Conservation (phyloP, 1,284 basidiomycete genomes). For the Serendipita sp. region DNA sequence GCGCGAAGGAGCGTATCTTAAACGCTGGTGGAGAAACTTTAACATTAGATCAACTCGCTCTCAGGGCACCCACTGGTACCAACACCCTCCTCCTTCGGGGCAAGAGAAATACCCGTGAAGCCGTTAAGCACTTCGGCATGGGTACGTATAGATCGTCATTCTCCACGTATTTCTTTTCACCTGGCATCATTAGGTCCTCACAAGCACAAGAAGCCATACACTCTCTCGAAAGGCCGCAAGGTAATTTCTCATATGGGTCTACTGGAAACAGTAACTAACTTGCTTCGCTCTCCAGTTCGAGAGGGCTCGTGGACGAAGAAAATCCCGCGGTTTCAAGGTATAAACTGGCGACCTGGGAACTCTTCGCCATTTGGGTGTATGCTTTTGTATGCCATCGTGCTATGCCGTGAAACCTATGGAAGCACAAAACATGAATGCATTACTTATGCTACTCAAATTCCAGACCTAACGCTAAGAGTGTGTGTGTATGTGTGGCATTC, state of each 20-base stretch:
- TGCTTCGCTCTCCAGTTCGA: conserved; percentile 45
- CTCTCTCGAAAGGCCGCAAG: conserved; percentile 91
- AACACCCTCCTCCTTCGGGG: conserved; percentile 92
- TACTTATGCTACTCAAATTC: neutral
- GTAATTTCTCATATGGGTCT: conserved; percentile 23
- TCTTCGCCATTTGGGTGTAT: neutral
- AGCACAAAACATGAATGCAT: neutral
- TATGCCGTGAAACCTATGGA: neutral
- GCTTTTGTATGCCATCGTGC: conserved; percentile 1
- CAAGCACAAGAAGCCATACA: conserved; percentile 91
- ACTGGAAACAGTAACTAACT: conserved; percentile 8
- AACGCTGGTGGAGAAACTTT: conserved; percentile 90
- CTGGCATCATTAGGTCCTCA: conserved; percentile 38
- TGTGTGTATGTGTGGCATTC: neutral
- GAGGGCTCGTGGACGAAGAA: conserved; percentile 84
- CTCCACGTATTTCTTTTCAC: conserved; percentile 22
- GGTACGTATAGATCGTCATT: conserved; percentile 30
- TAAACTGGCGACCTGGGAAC: conserved; percentile 27
- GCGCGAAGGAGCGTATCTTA: conserved; percentile 87
- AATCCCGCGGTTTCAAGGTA: conserved; percentile 82
- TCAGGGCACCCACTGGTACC: conserved; percentile 84
- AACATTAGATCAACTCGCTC: conserved; percentile 93
- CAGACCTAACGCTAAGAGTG: neutral
- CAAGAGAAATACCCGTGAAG: conserved; percentile 85
- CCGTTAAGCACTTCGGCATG: conserved; percentile 95